Conservation (phyloP, 192 early-diverging fungal species). For the Jimgerdemannia lactiflua region DNA sequence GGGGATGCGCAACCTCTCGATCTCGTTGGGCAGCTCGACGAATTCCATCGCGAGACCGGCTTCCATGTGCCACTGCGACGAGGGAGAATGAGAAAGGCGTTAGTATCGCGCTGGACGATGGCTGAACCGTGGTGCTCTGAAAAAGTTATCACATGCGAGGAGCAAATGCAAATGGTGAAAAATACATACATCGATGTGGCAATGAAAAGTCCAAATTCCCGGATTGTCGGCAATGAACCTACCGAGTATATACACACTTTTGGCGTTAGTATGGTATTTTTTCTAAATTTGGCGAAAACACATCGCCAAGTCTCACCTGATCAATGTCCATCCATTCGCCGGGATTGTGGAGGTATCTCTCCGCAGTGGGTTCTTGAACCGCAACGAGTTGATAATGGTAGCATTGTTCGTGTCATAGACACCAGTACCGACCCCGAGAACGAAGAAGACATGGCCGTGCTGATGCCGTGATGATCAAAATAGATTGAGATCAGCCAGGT, state of each 20-base stretch:
- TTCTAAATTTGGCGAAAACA: background rate
- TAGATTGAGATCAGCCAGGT: background rate
- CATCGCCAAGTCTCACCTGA: background rate
- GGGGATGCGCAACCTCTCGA: constrained; percentile 2
- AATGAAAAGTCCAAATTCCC: constrained; percentile 43
- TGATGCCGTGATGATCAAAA: background rate
- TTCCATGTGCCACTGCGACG: constrained; percentile 35
- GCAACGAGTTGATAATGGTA: background rate
- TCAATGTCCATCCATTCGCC: constrained; percentile 22
- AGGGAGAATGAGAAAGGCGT: background rate
- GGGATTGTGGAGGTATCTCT: constrained; percentile 34
- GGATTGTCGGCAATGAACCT: constrained; percentile 44
- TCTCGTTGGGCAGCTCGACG: constrained; percentile 7
- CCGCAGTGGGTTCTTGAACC: constrained; percentile 22
- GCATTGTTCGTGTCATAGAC: constrained; percentile 7
- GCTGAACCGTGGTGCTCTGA: no score
- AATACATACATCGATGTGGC: constrained; percentile 30
- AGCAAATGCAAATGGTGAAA: background rate
- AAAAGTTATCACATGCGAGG: no score
- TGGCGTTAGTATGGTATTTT: no score
- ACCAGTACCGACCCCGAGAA: background rate
- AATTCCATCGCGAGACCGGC: constrained; percentile 31
- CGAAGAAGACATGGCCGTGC: constrained; percentile 1
- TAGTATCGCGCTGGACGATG: no score
- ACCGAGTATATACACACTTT: constrained; percentile 7